Conservation (phyloP, 139 green algal species). For the Chloropicon primus region DNA sequence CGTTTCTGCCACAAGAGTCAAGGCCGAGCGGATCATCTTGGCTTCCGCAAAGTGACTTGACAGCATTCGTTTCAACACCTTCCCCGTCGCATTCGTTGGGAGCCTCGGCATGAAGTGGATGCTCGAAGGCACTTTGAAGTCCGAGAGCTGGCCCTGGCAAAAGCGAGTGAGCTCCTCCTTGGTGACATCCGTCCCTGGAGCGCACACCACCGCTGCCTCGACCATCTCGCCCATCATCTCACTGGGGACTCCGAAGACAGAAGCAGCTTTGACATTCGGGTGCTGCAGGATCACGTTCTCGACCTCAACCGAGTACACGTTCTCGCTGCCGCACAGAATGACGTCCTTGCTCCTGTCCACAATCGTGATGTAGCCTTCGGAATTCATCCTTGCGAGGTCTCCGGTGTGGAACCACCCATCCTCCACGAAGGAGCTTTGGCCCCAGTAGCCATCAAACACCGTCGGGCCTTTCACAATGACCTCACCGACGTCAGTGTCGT, state of each 20-base stretch:
- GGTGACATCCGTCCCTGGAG: too few species aligned
- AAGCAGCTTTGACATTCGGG: conserved; percentile 41
- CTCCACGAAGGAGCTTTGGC: neutral
- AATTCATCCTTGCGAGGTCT: conserved; percentile 27
- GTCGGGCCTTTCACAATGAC: neutral
- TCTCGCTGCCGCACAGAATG: conserved; percentile 73
- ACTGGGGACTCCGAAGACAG: conserved; percentile 60
- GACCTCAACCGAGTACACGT: conserved; percentile 80
- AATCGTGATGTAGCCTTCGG: conserved; percentile 50
- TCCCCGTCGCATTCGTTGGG: too few species aligned
- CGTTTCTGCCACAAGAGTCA: too few species aligned
- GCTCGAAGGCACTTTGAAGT: too few species aligned
- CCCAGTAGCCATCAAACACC: conserved; percentile 7
- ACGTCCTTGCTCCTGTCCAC: conserved; percentile 79
- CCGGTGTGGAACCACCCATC: conserved; percentile 75
- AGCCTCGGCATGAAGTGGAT: too few species aligned
- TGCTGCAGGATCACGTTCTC: conserved; percentile 61
- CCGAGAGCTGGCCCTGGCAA: too few species aligned
- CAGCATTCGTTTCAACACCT: too few species aligned
- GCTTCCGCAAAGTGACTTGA: too few species aligned
- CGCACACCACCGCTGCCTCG: too few species aligned
- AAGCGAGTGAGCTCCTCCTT: too few species aligned
- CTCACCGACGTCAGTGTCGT: conserved; percentile 1
- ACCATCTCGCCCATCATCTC: conserved; percentile 64
- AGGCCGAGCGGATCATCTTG: too few species aligned